Conservation (phyloP, 768 basidiomycete species). For the Dioszegia hungarica region DNA sequence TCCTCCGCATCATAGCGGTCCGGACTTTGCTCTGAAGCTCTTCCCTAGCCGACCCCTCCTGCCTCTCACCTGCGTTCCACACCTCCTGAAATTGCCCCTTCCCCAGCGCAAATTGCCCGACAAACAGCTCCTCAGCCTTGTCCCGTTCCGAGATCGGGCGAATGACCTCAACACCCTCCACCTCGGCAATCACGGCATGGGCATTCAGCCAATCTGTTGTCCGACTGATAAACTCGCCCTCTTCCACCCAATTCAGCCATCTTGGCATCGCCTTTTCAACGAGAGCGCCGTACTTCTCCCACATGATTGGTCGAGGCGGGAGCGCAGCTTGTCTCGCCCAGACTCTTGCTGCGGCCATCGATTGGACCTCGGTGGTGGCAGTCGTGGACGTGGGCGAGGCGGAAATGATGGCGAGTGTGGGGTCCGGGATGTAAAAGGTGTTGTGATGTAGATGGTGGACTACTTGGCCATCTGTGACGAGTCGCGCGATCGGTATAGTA, state of each 20-base stretch:
- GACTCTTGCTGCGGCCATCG: constrained; percentile 29
- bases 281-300: constrained; percentile 6
- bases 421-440: constrained; percentile 54
- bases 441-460: constrained; percentile 52
- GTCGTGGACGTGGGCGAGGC: constrained; percentile 31
- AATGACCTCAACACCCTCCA: background rate
- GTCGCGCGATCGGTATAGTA: background rate
- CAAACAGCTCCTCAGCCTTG: background rate
- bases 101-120: background rate
- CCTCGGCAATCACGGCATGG: background rate
- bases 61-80: background rate
- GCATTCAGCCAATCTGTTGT: background rate
- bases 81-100: background rate
- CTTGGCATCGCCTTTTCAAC: constrained; percentile 20
- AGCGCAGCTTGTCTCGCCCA: constrained; percentile 22
- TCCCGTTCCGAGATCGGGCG: background rate
- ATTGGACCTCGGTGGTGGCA: constrained; percentile 36
- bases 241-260: background rate
- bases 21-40: background rate
- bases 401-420: constrained; percentile 51
- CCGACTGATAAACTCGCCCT: background rate
- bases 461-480: constrained; percentile 53
- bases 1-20: constrained; percentile 1
- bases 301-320: constrained; percentile 1
- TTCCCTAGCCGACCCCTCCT: background rate